Conservation (phyloP, 805 yeast genomes). For the Blastobotrys terrestris region DNA sequence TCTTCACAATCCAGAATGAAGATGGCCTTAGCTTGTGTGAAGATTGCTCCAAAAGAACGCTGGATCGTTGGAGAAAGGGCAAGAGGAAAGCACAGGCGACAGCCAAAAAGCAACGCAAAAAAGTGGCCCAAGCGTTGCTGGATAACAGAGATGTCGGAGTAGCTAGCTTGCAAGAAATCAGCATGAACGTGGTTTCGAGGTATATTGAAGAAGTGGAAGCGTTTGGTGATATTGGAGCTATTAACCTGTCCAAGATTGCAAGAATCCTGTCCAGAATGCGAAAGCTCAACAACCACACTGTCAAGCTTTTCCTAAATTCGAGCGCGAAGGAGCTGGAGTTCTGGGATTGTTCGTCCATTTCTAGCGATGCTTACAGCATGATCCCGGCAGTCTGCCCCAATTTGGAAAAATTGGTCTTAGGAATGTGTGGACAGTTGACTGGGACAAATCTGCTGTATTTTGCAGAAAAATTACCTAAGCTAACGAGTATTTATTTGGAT, state of each 20-base stretch:
- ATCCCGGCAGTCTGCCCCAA: slow-evolving; percentile 78
- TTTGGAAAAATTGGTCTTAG: slow-evolving; percentile 55
- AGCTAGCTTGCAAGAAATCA: slow-evolving; percentile 66
- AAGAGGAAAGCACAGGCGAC: slow-evolving; percentile 40
- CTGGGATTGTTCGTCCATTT: slow-evolving; percentile 88
- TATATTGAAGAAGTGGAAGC: slow-evolving; percentile 71
- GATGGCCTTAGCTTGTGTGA: slow-evolving; percentile 53
- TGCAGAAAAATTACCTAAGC: slow-evolving; percentile 48
- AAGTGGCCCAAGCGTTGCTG: slow-evolving; percentile 75
- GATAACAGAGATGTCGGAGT: slow-evolving; percentile 45
- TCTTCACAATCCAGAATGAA: slow-evolving; percentile 48
- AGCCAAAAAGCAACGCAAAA: slow-evolving; percentile 70
- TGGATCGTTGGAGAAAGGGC: slow-evolving; percentile 40
- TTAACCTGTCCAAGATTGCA: slow-evolving; percentile 64
- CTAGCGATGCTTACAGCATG: slow-evolving; percentile 54
- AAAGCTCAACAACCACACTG: slow-evolving; percentile 64
- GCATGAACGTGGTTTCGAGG: slow-evolving; percentile 60
- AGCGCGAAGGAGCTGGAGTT: slow-evolving; percentile 54
- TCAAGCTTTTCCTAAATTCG: slow-evolving; percentile 66
- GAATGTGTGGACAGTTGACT: slow-evolving; percentile 91
- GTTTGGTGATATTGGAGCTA: slow-evolving; percentile 79
- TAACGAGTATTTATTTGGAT: slow-evolving; percentile 59
- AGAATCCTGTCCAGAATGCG: slow-evolving; percentile 77
- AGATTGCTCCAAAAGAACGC: slow-evolving; percentile 45
- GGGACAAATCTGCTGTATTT: slow-evolving; percentile 66